Evolutionary conservation across 305 asterid species (phyloP).

Genomic region (Lippia alba): DNA sequence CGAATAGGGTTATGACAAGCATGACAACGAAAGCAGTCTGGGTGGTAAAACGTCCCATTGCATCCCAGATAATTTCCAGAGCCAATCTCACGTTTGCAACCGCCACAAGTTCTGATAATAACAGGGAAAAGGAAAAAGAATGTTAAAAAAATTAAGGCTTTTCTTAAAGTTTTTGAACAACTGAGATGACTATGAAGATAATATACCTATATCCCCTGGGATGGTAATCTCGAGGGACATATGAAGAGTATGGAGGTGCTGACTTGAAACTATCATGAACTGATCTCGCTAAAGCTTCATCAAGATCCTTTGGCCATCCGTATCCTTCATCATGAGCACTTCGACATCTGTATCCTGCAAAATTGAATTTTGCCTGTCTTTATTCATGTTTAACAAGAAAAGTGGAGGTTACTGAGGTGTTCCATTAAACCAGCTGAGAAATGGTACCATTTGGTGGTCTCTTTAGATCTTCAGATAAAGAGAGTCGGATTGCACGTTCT

Average conservation of each 20-base stretch:
- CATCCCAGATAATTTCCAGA: conserved; percentile 90
- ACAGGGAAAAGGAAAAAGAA: conserved; percentile 22
- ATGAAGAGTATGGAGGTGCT: conserved; percentile 55
- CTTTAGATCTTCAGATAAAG: conserved; percentile 77
- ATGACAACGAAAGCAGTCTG: conserved; percentile 89
- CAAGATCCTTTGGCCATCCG: conserved; percentile 36
- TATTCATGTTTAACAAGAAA: not conserved
- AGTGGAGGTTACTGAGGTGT: not conserved
- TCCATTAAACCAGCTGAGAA: conserved; percentile 4
- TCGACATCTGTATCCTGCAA: conserved; percentile 73
- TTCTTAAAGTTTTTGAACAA: not conserved
- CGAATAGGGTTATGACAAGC: conserved; percentile 81
- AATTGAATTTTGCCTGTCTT: conserved; percentile 8
- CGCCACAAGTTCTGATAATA: conserved; percentile 73
- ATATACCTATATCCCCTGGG: conserved; percentile 64
- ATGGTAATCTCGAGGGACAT: conserved; percentile 55
- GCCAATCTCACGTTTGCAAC: conserved; percentile 82
- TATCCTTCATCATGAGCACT: conserved; percentile 51
- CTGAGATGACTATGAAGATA: not conserved
- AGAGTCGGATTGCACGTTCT: conserved; percentile 88
- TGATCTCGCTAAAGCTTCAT: conserved; percentile 63
- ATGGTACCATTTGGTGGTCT: conserved; percentile 76
- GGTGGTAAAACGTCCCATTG: conserved; percentile 93
- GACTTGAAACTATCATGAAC: conserved; percentile 54
- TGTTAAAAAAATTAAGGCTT: not conserved